phyloP scores from a whole-genome alignment of 176 grass and related monocot genomes.

The Oropetium thomaeum region DNA sequence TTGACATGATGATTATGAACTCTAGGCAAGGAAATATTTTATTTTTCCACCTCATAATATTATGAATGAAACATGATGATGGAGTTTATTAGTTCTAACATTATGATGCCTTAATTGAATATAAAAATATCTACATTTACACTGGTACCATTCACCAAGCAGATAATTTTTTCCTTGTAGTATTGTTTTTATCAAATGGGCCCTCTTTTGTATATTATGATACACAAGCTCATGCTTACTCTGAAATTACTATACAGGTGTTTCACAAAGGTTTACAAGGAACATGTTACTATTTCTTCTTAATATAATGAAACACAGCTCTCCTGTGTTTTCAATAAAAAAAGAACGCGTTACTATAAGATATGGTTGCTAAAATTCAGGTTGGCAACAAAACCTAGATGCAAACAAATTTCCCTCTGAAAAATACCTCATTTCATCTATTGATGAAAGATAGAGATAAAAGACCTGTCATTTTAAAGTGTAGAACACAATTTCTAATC shows the following conservation, averaged over 20 bases:
- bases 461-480: background rate
- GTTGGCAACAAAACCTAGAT: background rate
- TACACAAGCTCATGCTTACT: background rate
- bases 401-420: background rate
- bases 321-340: no score
- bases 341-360: background rate
- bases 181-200: background rate
- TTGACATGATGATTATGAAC: background rate
- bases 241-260: background rate
- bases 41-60: background rate
- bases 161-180: background rate
- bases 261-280: background rate
- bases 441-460: slow-evolving; percentile 8
- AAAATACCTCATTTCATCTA: background rate
- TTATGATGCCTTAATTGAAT: background rate
- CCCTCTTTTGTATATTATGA: background rate
- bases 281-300: no score
- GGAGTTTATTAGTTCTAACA: background rate
- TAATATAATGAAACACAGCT: no score
- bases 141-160: background rate
- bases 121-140: background rate
- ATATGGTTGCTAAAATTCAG: background rate
- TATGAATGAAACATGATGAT: background rate
- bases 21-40: background rate
- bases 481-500: slow-evolving; percentile 7